Evolutionary conservation across 257 asterid species (phyloP).

Genomic region (Ligustrum vulgare): DNA sequence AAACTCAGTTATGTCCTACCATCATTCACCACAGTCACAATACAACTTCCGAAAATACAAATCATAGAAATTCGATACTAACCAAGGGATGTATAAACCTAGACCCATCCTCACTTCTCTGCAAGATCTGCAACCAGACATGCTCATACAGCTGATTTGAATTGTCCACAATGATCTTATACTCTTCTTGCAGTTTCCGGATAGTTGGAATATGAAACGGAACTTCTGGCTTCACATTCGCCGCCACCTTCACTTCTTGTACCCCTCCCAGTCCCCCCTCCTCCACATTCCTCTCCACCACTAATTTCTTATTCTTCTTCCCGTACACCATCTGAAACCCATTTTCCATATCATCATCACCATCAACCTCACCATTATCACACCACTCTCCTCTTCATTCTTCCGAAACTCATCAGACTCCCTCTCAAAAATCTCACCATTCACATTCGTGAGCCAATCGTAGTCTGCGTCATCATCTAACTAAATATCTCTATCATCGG

Average conservation of each 20-base stretch:
- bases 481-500: conserved; percentile 54
- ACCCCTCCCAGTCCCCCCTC: conserved; percentile 29
- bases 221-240: conserved; percentile 67
- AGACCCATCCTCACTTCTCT: conserved; percentile 73
- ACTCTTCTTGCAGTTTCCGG: conserved; percentile 77
- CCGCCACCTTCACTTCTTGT: conserved; percentile 65
- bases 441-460: conserved; percentile 73
- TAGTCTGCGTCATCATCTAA: conserved; percentile 62
- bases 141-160: conserved; percentile 79
- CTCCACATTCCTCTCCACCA: conserved; percentile 32
- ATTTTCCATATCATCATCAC: conserved; percentile 33
- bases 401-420: conserved; percentile 67
- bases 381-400: conserved; percentile 63
- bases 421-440: conserved; percentile 67
- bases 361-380: conserved; percentile 38
- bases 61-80: conserved; percentile 25
- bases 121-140: conserved; percentile 81
- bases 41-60: not conserved
- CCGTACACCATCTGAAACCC: conserved; percentile 77
- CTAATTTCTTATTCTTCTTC: conserved; percentile 56
- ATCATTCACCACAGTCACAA: not conserved
- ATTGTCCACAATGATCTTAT: conserved; percentile 78
- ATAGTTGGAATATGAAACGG: conserved; percentile 75
- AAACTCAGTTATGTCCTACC: not conserved
- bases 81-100: conserved; percentile 75